Evolutionary conservation across 1,139 yeast species (phyloP).

Genomic region (Geotrichum histeridarum): DNA sequence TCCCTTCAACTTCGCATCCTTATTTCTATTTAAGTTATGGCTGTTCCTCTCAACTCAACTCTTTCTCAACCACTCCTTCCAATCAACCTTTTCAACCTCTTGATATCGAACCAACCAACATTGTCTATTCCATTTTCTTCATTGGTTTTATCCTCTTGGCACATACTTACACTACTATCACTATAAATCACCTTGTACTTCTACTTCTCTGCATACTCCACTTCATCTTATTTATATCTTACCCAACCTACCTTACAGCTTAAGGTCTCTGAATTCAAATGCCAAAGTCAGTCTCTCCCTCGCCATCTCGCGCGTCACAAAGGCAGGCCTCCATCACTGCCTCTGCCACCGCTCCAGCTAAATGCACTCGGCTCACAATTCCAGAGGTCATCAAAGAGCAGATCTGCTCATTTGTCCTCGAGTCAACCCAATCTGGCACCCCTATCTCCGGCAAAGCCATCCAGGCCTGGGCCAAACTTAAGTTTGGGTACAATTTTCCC

Average conservation of each 20-base stretch:
- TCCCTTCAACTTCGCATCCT: neutral
- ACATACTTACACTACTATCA: too few relatives aligned
- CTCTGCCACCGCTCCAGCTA: neutral
- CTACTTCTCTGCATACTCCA: neutral
- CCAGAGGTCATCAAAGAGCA: conserved; percentile 7
- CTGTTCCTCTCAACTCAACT: neutral
- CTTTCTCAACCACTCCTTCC: neutral
- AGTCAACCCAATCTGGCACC: neutral
- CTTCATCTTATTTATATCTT: neutral
- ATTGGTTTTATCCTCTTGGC: too few relatives aligned
- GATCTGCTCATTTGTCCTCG: conserved; percentile 4
- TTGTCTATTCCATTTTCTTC: neutral
- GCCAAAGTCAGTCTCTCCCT: neutral
- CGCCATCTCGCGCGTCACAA: neutral
- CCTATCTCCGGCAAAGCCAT: conserved; percentile 13
- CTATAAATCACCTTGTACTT: too few relatives aligned
- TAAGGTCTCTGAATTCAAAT: neutral
- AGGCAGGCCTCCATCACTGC: neutral
- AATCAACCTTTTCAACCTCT: neutral
- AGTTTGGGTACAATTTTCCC: conserved; percentile 8
- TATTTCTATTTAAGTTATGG: neutral
- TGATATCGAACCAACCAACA: neutral
- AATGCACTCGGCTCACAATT: conserved; percentile 6
- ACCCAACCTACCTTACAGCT: neutral
- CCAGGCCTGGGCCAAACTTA: conserved; percentile 9